A percentile compares a stretch with the other conserved stretches of the same genome.
Conservation (phyloP, 202 grass and related monocot genomes). For the Setaria viridis region DNA sequence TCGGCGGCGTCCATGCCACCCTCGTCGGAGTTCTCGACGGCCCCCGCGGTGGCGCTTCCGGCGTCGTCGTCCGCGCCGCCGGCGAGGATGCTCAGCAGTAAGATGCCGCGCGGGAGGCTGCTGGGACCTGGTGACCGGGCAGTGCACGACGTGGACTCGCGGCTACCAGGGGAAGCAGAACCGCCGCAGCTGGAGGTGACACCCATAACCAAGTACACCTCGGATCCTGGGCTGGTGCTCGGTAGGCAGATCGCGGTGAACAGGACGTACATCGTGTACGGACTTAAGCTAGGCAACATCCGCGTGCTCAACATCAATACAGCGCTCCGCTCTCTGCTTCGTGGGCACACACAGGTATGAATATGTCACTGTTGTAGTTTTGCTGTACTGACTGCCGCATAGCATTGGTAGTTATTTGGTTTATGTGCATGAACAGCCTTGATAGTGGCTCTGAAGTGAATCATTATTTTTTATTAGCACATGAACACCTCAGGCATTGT, state of each 20-base stretch:
- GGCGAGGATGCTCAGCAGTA: conserved; percentile 78
- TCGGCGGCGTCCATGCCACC: conserved; percentile 62
- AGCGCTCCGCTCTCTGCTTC: conserved; percentile 81
- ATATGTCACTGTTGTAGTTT: conserved; percentile 34
- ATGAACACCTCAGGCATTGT: background rate
- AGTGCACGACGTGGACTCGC: conserved; percentile 80
- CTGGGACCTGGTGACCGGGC: conserved; percentile 63
- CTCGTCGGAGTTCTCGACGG: conserved; percentile 45
- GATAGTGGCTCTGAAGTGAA: background rate
- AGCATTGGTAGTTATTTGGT: background rate
- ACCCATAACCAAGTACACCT: conserved; percentile 95
- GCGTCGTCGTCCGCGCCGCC: conserved; percentile 59
- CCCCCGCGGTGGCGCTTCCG: conserved; percentile 26
- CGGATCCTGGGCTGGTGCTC: conserved; percentile 84
- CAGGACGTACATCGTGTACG: conserved; percentile 85
- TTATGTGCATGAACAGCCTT: background rate
- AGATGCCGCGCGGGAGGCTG: conserved; percentile 79
- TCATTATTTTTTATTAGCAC: background rate
- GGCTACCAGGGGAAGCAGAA: conserved; percentile 72
- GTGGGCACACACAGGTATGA: conserved; percentile 79
- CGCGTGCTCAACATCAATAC: conserved; percentile 96
- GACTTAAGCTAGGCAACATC: conserved; percentile 83
- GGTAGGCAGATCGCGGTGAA: conserved; percentile 95
- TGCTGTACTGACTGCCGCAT: background rate
- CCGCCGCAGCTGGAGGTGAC: conserved; percentile 93